Evolutionary conservation across 805 yeast species (phyloP).

Genomic region (Cyberlindnera maclurae): DNA sequence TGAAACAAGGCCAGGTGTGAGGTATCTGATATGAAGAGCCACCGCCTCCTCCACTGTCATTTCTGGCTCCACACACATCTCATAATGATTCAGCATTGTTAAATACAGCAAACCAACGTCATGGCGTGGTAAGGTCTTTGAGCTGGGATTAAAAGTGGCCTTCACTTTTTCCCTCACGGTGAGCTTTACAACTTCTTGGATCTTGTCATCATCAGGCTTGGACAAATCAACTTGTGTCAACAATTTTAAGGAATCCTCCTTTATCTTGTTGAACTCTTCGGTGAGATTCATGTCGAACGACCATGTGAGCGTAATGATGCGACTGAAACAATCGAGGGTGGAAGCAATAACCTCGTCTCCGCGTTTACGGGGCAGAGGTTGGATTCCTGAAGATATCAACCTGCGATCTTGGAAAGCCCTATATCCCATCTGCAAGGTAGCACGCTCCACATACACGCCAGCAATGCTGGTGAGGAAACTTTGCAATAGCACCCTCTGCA

Average conservation of each 20-base stretch:
- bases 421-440: not conserved
- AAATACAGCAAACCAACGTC: constrained; percentile 28
- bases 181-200: constrained; percentile 21
- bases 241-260: constrained; percentile 33
- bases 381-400: constrained; percentile 10
- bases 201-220: constrained; percentile 23
- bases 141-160: constrained; percentile 22
- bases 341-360: constrained; percentile 21
- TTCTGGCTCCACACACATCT: constrained; percentile 7
- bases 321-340: constrained; percentile 29
- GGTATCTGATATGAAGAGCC: constrained; percentile 33
- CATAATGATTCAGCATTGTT: constrained; percentile 19
- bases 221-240: constrained; percentile 30
- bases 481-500: constrained; percentile 61
- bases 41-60: constrained; percentile 26
- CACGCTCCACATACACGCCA: constrained; percentile 27
- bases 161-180: constrained; percentile 28
- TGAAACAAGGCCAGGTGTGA: constrained; percentile 33
- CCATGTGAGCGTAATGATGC: constrained; percentile 44
- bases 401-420: constrained; percentile 14
- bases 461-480: constrained; percentile 51
- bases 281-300: constrained; percentile 62
- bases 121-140: constrained; percentile 25
- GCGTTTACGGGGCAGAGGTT: constrained; percentile 1
- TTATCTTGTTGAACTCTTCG: constrained; percentile 28